Conservation (phyloP, 495 filamentous ascomycete species). For the Talaromyces thailandensis region DNA sequence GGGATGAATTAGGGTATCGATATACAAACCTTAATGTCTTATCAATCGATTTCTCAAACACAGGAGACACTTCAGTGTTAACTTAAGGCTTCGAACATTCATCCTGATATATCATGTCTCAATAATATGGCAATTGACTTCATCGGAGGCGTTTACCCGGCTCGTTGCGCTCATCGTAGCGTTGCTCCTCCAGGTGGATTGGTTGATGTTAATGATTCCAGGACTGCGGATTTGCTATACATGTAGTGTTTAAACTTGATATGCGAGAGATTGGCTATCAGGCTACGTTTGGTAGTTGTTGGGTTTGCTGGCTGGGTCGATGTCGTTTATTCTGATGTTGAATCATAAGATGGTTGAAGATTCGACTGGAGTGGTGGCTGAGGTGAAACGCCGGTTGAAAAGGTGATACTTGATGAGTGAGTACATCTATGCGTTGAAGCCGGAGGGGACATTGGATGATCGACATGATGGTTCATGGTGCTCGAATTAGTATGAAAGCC, state of each 20-base stretch:
- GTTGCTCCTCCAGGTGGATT: conserved; percentile 9
- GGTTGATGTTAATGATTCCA: conserved; percentile 10
- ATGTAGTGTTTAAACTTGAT: conserved; percentile 13
- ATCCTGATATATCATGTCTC: not conserved
- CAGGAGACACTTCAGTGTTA: too few species aligned
- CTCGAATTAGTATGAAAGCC: not conserved
- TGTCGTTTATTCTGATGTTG: conserved; percentile 7
- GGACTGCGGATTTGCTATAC: conserved; percentile 8
- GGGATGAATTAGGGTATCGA: not conserved
- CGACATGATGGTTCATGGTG: not conserved
- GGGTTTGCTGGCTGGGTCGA: conserved; percentile 10
- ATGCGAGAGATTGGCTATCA: conserved; percentile 8
- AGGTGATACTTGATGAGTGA: not conserved
- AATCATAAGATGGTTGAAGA: conserved; percentile 10
- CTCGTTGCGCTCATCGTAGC: conserved; percentile 7
- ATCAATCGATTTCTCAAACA: too few species aligned
- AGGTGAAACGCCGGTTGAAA: not conserved
- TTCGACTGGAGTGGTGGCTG: not conserved
- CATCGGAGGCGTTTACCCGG: conserved; percentile 10
- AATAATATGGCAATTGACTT: too few species aligned
- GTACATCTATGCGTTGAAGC: not conserved
- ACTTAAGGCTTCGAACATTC: too few species aligned
- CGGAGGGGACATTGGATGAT: not conserved
- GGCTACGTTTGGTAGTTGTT: conserved; percentile 12
- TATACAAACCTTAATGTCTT: not conserved